A percentile compares a stretch with the other conserved stretches of the same genome.
Evolutionary conservation across 2,329 filamentous ascomycete genomes (phyloP).

Genomic region (Verticillium alfalfae): DNA sequence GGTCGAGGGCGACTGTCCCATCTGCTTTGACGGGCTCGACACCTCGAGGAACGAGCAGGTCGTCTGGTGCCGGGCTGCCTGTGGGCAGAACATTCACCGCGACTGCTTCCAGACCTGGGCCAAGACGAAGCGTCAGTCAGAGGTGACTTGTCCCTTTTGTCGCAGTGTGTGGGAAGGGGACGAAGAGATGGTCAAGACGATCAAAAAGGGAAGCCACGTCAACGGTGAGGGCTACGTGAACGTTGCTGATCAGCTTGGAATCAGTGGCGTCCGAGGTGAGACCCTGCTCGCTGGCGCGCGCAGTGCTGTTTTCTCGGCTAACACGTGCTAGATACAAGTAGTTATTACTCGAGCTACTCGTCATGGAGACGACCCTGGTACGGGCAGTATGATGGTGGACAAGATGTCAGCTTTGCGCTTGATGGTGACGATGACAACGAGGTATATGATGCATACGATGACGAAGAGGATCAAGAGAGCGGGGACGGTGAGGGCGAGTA

Average conservation of each 20-base stretch:
- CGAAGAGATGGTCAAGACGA: slow-evolving; percentile 32
- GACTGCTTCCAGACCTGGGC: slow-evolving; percentile 52
- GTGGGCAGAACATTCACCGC: slow-evolving; percentile 50
- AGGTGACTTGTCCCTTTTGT: slow-evolving; percentile 57
- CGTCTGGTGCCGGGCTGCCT: slow-evolving; percentile 47
- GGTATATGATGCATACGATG: background rate
- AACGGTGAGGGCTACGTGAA: slow-evolving; percentile 56
- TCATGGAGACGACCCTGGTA: no score
- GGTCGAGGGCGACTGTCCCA: slow-evolving; percentile 49
- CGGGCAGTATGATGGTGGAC: no score
- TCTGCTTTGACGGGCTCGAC: slow-evolving; percentile 48
- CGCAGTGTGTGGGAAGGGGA: slow-evolving; percentile 50
- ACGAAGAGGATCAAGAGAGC: background rate
- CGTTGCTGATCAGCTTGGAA: slow-evolving; percentile 54
- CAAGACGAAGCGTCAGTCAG: slow-evolving; percentile 31
- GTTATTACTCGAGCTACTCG: background rate
- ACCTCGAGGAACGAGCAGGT: slow-evolving; percentile 24
- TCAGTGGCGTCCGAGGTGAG: slow-evolving; percentile 45
- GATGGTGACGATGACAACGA: background rate
- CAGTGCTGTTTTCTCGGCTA: background rate
- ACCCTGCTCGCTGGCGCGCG: background rate
- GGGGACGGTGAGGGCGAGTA: no score
- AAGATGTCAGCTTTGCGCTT: no score
- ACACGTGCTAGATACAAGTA: background rate
- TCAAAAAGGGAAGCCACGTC: slow-evolving; percentile 32